Conservation (phyloP, 306 rosid genomes). For the Rosa lucieae region DNA sequence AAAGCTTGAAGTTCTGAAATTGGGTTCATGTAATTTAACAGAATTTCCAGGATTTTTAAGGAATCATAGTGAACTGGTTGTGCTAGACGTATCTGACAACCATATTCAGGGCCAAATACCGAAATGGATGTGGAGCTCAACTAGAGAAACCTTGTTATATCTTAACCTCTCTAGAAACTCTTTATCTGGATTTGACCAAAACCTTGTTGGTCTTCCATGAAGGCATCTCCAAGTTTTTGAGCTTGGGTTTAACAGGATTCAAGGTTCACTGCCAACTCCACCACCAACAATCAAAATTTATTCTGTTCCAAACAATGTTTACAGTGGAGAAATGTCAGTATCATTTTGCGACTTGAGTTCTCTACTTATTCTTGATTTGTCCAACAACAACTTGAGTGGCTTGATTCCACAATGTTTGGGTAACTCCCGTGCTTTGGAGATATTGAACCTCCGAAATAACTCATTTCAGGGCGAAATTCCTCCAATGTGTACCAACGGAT, state of each 20-base stretch:
- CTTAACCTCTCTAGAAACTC: constrained; percentile 11
- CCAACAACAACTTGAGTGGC: background rate
- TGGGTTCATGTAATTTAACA: constrained; percentile 18
- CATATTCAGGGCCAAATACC: constrained; percentile 37
- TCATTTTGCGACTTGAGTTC: background rate
- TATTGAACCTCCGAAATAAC: background rate
- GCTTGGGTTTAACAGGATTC: too few species aligned
- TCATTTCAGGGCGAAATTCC: background rate
- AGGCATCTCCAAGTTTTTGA: background rate
- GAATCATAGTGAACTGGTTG: constrained; percentile 9
- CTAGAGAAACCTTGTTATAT: constrained; percentile 10
- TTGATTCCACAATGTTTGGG: background rate
- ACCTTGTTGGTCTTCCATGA: constrained; percentile 1
- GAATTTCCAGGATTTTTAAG: constrained; percentile 27
- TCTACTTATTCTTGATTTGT: background rate
- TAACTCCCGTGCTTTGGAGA: background rate
- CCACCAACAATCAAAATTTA: background rate
- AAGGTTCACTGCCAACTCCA: constrained; percentile 17
- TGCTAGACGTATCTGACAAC: constrained; percentile 21
- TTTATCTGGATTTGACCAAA: constrained; percentile 11
- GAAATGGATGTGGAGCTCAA: constrained; percentile 26
- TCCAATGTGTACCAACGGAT: background rate
- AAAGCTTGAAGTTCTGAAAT: background rate
- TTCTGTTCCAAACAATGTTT: background rate
- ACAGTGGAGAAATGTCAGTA: background rate